Evolutionary conservation across 2,329 filamentous ascomycete genomes (phyloP).

Genomic region (Cladosporium sp.): DNA sequence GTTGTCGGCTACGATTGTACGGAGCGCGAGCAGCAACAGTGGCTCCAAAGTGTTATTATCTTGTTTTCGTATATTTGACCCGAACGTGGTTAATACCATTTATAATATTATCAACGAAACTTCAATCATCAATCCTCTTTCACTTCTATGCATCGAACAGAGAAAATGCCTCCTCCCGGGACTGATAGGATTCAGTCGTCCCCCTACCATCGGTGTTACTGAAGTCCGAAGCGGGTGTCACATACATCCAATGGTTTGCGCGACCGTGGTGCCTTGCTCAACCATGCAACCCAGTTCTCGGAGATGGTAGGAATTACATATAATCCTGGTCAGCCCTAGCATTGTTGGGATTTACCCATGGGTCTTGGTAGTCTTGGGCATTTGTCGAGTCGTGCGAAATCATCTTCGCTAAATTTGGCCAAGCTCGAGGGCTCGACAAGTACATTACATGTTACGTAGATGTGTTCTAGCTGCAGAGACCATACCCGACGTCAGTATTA

Average conservation of each 20-base stretch:
- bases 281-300: neutral
- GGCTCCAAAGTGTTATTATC: neutral
- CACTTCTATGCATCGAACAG: neutral
- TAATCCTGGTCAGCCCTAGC: neutral
- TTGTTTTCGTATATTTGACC: neutral
- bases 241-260: neutral
- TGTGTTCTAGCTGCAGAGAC: neutral
- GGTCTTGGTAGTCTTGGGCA: constrained; percentile 8
- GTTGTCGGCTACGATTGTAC: neutral
- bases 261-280: neutral
- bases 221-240: neutral
- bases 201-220: neutral
- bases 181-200: neutral
- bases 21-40: neutral
- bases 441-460: neutral
- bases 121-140: neutral
- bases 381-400: neutral
- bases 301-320: neutral
- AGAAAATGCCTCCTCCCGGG: neutral
- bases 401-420: neutral
- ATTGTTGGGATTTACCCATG: constrained; percentile 13
- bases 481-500: neutral
- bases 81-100: neutral
- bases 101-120: constrained; percentile 6
- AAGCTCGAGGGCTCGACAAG: neutral